phyloP scores from a whole-genome alignment of 192 early-diverging fungal genomes.

The Coemansia sp. region DNA sequence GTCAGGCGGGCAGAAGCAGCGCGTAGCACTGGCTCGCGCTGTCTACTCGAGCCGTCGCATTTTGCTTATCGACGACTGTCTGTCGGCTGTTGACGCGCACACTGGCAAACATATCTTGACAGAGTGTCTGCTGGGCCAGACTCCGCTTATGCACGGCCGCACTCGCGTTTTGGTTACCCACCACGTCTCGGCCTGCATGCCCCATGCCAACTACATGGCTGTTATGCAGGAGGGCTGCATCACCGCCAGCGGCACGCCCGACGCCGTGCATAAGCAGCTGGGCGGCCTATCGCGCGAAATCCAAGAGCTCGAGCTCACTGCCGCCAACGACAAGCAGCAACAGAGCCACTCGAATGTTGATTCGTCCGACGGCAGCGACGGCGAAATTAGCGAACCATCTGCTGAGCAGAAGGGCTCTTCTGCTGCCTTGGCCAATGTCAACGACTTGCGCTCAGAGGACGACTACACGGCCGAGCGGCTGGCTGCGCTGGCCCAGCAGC shows the following conservation, averaged over 20 bases:
- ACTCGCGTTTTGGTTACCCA: conserved; percentile 95
- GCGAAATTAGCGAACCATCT: conserved; percentile 9
- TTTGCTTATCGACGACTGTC: conserved; percentile 82
- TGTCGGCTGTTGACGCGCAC: conserved; percentile 95
- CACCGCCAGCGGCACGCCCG: conserved; percentile 51
- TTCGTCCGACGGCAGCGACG: conserved; percentile 14
- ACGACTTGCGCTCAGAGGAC: conserved; percentile 10
- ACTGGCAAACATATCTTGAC: conserved; percentile 84
- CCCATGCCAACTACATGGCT: conserved; percentile 54
- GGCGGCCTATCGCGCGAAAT: conserved; percentile 21
- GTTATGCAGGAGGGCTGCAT: conserved; percentile 66
- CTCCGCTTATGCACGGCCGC: conserved; percentile 62
- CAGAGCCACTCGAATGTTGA: conserved; percentile 16
- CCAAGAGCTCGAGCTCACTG: conserved; percentile 12
- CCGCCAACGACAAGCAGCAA: neutral
- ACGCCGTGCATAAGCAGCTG: conserved; percentile 43
- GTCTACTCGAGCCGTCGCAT: conserved; percentile 69
- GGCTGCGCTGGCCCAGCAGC: conserved; percentile 19
- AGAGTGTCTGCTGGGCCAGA: conserved; percentile 62
- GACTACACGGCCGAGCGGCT: conserved; percentile 1
- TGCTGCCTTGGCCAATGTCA: conserved; percentile 21
- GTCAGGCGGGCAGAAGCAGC: conserved; percentile 83
- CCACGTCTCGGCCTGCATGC: conserved; percentile 66
- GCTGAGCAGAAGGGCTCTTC: conserved; percentile 34
- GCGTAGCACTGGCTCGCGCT: conserved; percentile 82